Base-by-base conservation (phyloP, 495 filamentous ascomycete species). In the Aspergillus bertholletiae region DNA sequence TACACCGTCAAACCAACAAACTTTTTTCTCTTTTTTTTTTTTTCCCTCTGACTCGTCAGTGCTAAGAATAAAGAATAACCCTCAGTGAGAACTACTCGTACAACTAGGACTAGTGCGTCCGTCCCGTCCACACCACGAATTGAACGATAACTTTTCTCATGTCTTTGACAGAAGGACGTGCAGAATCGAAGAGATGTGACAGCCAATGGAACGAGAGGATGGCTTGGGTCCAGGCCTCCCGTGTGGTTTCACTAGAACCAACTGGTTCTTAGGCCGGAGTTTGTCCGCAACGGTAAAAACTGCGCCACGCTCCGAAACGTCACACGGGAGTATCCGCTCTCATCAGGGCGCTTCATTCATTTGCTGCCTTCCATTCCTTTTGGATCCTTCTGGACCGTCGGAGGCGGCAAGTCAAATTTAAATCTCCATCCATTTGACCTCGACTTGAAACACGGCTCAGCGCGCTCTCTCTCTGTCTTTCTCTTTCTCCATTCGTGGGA, bases 321-420 rank as follows among this genome's bases (percentile, higher is more conserved):
- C 43, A 47, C 41, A 56, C 54, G 54, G 54, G 47, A 56, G 54
- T 49, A 51, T 49, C 54, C 54, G 54, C 54, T 46, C 21, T 20
- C 4, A 18, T 34, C 48, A 21, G 46, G 28, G 12, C 24, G 3
- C 15, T 1, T 18, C 28, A n/a, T 32, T 49, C 24, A 49, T 49
- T 49, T 11, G 46, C 26, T 32, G 28, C 3, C 9, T 18, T 18
- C 39, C 39, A 6, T 43, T 43, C 7, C 39, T 8, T 22, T 15
- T 18, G 18, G 39, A 43, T 7, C 5, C 39, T 20, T 43, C 39
- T 43, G 39, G 39, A 43, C 39, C 39, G 39, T 43, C 39, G 18
- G 18, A 43, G 20, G 18, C 39, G 39, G 39, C 39, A 43, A 43
- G 39, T 43, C 20, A 7, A 43, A 43, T 43, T 43, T 43, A 43